Evolutionary conservation across 495 filamentous ascomycete genomes (phyloP).

Genomic region (Articulospora tetracladia): DNA sequence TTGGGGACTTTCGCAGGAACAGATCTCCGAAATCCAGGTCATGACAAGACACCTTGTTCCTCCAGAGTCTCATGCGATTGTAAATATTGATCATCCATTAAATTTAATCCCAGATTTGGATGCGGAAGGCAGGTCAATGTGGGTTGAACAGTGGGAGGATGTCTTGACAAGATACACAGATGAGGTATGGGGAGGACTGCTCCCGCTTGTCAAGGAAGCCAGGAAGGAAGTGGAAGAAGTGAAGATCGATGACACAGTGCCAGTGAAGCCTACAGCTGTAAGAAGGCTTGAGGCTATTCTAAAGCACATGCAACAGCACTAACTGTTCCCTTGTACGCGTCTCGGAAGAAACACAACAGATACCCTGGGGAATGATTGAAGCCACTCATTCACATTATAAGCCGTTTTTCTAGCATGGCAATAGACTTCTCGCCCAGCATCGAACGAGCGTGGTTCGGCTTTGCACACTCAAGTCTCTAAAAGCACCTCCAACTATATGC

Average conservation of each 20-base stretch:
- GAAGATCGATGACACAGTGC: constrained; percentile 26
- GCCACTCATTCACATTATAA: no score
- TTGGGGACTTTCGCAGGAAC: constrained; percentile 31
- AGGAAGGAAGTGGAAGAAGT: constrained; percentile 47
- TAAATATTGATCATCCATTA: constrained; percentile 16
- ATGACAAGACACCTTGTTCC: constrained; percentile 19
- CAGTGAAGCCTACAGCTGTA: constrained; percentile 24
- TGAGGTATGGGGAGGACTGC: constrained; percentile 74
- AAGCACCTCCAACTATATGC: no score
- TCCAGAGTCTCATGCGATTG: neutral
- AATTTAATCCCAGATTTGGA: constrained; percentile 22
- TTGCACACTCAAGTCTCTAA: no score
- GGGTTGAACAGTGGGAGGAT: constrained; percentile 54
- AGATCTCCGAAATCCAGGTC: constrained; percentile 15
- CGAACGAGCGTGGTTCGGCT: no score
- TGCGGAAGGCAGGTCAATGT: constrained; percentile 38
- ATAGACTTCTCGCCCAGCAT: no score
- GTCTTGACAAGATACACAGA: constrained; percentile 67
- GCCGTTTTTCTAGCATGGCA: no score
- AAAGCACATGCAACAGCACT: constrained; percentile 18
- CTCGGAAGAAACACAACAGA: no score
- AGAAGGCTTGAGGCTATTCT: constrained; percentile 22
- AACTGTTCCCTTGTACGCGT: no score
- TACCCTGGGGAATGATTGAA: no score
- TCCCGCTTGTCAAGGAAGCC: constrained; percentile 60